These are phyloP conservation scores for Cystofilobasidium capitatum DNA, from an alignment of 768 basidiomycete genomes.

Conservation along the genomic window DNA sequence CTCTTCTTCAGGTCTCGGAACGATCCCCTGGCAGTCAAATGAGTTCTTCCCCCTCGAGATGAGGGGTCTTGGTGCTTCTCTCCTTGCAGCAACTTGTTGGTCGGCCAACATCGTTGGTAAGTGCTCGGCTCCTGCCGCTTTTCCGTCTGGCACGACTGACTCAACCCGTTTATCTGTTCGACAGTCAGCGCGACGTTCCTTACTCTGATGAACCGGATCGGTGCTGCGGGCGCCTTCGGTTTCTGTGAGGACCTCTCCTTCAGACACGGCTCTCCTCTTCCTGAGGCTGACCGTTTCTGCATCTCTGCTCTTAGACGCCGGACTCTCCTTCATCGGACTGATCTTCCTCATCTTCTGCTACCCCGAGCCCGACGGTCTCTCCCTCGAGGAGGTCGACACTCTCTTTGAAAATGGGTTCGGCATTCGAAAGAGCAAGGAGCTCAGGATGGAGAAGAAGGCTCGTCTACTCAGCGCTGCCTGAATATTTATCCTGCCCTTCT, in stretches of 20 bases:
- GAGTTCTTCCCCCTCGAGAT: background rate
- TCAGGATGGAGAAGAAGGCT: constrained; percentile 27
- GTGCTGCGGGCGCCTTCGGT: background rate
- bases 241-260: background rate
- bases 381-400: constrained; percentile 31
- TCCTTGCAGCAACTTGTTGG: background rate
- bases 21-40: background rate
- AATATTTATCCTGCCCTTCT: no score
- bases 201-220: background rate
- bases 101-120: no score
- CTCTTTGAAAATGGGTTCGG: constrained; percentile 34
- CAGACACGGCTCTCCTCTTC: no score
- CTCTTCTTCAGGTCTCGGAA: background rate
- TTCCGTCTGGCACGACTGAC: background rate
- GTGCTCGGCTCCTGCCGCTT: background rate
- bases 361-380: constrained; percentile 31
- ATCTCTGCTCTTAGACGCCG: background rate
- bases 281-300: no score
- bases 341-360: constrained; percentile 34
- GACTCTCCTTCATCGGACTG: constrained; percentile 19
- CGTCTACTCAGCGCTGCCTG: no score
- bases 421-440: constrained; percentile 29
- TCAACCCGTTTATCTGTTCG: no score
- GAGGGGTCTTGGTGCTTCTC: background rate
- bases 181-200: background rate